phyloP scores from a whole-genome alignment of 225 moss, liverwort and hornwort species.

The Sphagnum contortum region DNA sequence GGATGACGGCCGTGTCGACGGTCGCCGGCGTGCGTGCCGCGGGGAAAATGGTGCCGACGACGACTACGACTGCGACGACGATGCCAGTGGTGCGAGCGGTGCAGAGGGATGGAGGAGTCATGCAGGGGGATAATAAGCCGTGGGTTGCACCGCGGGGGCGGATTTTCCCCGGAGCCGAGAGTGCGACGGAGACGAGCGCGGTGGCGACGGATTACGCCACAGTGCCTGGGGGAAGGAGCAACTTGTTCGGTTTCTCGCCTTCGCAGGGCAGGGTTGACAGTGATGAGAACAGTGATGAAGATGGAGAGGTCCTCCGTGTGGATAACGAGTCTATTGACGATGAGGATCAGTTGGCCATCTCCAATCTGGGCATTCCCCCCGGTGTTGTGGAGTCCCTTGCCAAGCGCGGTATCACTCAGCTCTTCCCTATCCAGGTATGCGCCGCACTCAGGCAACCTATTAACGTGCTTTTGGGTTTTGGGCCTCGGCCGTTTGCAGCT shows the following conservation, averaged over 20 bases:
- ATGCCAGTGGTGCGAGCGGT: conserved; percentile 12
- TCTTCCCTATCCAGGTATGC: conserved; percentile 75
- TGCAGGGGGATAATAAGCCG: conserved; percentile 23
- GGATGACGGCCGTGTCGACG: conserved; percentile 7
- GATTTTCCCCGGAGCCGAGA: conserved; percentile 7
- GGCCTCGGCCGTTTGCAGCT: no score
- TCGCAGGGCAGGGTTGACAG: conserved; percentile 11
- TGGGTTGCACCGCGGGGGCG: conserved; percentile 27
- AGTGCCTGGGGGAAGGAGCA: conserved; percentile 7
- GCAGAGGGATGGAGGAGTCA: conserved; percentile 8
- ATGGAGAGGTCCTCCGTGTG: conserved; percentile 33
- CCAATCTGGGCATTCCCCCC: conserved; percentile 48
- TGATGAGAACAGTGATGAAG: conserved; percentile 25
- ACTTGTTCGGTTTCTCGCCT: conserved; percentile 25
- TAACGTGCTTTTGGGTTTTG: not conserved
- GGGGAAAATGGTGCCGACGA: not conserved
- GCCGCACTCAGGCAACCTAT: not conserved
- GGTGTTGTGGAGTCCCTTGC: conserved; percentile 60
- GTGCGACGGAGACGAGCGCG: conserved; percentile 26
- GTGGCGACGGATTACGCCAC: conserved; percentile 30
- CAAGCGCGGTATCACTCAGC: conserved; percentile 47
- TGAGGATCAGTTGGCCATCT: conserved; percentile 71
- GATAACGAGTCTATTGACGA: conserved; percentile 44
- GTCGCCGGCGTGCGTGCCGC: conserved; percentile 1
- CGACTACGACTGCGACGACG: not conserved